Base-by-base conservation (phyloP, 345 rosid genomes). In the Arabidopsis arenosa region DNA sequence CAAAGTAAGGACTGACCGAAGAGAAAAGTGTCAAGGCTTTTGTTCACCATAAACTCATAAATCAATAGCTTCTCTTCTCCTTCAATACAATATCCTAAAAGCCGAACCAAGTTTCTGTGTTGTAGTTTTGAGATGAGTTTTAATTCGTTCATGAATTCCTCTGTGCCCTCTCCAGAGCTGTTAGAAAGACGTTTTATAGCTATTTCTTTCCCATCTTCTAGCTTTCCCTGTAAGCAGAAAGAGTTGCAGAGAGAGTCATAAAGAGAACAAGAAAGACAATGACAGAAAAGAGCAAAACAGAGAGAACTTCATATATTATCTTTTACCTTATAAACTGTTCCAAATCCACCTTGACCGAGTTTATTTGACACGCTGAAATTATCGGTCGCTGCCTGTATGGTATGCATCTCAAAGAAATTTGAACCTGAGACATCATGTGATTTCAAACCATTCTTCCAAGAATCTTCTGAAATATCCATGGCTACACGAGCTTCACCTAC, bases 101-200 rank as follows among this genome's bases (percentile, higher is more conserved):
- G 83, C 58, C 76, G 80, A 6, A 86, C 87, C 64, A 88, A 88
- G 68, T 90, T 88, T 52, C 85, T 76, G 59, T 90, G 93, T 62
- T 90, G 93, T 59, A 90, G 92, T 48, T 82, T 86, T 63, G 86
- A 72, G 10, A 81, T 77, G 6, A 81, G 68, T 52, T 32, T 65
- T 62, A 68, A 13, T 51, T 80, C 83, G 21, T 76, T 84, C 77
- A 61, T 84, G 72, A 84, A 84, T 58, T 86, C 86, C n/a, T 76
- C 72, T 26, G n/a, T 54, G 18, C 89, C 86, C 30, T 86, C 81
- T 33, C 82, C 81, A 1, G 82, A 84, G 73, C 79, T 37, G 47
- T 64, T 78, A 4, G 89, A 82, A 14, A 86, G 66, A 43, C 89
- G 81, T 73, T 82, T 84, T 18, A 86, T 68, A 9, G 85, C 85